These are phyloP conservation scores for Plantago coronopus DNA, from an alignment of 305 asterid species.

Conservation along the genomic window DNA sequence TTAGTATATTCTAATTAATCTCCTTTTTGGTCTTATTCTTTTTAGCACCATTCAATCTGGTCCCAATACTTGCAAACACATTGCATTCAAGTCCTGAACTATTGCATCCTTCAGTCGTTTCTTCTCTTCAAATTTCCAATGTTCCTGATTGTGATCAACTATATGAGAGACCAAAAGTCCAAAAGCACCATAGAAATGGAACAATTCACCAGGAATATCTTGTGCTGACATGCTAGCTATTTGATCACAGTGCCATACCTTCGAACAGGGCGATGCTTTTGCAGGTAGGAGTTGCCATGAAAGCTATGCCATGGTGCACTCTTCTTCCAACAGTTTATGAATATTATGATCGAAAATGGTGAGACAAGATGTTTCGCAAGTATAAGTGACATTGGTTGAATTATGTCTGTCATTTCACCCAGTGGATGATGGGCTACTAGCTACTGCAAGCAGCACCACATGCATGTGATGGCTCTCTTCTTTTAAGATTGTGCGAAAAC, in stretches of 20 bases:
- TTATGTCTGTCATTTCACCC: slow-evolving; percentile 95
- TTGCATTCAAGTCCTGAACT: too few species aligned
- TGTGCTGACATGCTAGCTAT: too few species aligned
- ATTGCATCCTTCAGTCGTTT: too few species aligned
- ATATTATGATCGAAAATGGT: slow-evolving; percentile 87
- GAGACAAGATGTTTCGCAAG: slow-evolving; percentile 77
- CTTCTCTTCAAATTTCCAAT: too few species aligned
- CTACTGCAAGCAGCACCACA: slow-evolving; percentile 89
- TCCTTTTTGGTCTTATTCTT: too few species aligned
- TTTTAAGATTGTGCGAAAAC: slow-evolving; percentile 72
- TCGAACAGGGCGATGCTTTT: slow-evolving; percentile 79
- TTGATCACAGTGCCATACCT: slow-evolving; percentile 75
- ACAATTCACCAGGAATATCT: too few species aligned
- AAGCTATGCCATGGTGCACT: slow-evolving; percentile 91
- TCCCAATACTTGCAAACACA: too few species aligned
- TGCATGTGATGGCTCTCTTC: slow-evolving; percentile 71
- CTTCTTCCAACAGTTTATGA: slow-evolving; percentile 79
- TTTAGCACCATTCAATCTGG: too few species aligned
- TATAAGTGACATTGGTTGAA: slow-evolving; percentile 58
- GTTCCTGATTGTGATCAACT: too few species aligned
- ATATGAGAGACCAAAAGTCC: too few species aligned
- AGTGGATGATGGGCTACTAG: slow-evolving; percentile 80
- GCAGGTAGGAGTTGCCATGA: slow-evolving; percentile 94
- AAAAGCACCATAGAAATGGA: too few species aligned
- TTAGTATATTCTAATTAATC: too few species aligned